Conservation (phyloP, 768 basidiomycete genomes). For the Ramaria sp. region DNA sequence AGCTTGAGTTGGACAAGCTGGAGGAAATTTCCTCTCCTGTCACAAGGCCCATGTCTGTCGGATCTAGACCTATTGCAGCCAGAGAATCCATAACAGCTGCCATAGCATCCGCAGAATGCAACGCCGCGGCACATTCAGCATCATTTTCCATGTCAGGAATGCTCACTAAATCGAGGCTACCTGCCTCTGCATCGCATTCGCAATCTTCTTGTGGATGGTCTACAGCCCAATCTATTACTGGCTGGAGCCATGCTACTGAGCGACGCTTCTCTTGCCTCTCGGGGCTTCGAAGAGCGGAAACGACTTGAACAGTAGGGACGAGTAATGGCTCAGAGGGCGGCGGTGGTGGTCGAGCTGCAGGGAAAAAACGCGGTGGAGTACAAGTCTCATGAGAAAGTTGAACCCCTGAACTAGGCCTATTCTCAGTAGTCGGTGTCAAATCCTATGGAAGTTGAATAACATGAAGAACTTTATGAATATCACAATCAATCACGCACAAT, state of each 20-base stretch:
- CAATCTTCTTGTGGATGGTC: not conserved
- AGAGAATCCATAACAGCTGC: not conserved
- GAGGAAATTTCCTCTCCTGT: not conserved
- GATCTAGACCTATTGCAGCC: not conserved
- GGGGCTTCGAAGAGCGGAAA: not conserved
- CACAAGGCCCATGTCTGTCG: not conserved
- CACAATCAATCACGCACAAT: no score
- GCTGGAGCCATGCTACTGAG: not conserved
- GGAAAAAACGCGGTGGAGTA: not conserved
- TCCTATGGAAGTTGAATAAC: no score
- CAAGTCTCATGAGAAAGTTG: not conserved
- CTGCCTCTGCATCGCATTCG: not conserved
- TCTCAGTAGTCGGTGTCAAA: not conserved
- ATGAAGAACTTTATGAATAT: no score
- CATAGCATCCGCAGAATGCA: not conserved
- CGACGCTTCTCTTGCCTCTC: not conserved
- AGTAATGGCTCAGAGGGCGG: not conserved
- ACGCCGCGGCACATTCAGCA: not conserved
- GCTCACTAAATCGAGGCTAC: not conserved
- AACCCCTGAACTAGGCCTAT: not conserved
- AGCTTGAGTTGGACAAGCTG: not conserved
- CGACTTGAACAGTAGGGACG: not conserved
- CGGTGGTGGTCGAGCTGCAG: not conserved
- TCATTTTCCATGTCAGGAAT: not conserved
- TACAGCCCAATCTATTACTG: conserved; percentile 3